Conservation (phyloP, 78 protist genomes). For the Monosiga brevicollis region DNA sequence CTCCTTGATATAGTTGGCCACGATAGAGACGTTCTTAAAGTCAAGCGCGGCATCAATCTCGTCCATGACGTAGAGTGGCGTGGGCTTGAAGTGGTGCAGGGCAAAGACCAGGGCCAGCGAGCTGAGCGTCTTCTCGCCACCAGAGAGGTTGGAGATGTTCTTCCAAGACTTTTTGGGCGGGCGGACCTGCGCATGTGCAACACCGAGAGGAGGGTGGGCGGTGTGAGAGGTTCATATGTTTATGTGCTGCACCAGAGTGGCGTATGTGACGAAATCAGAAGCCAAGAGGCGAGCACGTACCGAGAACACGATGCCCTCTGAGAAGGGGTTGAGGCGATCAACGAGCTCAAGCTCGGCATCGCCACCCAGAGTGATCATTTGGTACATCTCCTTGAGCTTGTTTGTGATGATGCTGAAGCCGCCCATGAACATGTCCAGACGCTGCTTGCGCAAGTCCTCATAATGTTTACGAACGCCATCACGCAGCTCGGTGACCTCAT, state of each 20-base stretch:
- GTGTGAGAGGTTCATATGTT: background rate
- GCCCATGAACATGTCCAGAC: constrained; percentile 91
- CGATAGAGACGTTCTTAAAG: constrained; percentile 85
- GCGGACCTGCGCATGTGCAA: constrained; percentile 24
- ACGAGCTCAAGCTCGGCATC: constrained; percentile 99
- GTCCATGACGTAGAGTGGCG: constrained; percentile 99
- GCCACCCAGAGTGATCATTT: constrained; percentile 97
- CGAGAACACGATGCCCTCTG: constrained; percentile 90
- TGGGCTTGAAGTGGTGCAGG: constrained; percentile 98
- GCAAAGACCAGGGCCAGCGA: constrained; percentile 98
- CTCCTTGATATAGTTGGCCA: constrained; percentile 97
- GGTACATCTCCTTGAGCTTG: constrained; percentile 89
- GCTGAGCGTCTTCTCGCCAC: constrained; percentile 98
- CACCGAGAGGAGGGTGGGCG: background rate
- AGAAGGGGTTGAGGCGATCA: constrained; percentile 94
- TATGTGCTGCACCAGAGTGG: background rate
- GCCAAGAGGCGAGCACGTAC: constrained; percentile 35
- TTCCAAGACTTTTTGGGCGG: constrained; percentile 99
- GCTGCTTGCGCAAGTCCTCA: constrained; percentile 51
- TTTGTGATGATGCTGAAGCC: constrained; percentile 80
- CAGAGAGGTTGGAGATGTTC: constrained; percentile 93
- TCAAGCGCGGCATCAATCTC: constrained; percentile 99
- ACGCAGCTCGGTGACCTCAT: constrained; percentile 41
- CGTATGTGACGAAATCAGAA: background rate
- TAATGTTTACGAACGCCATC: constrained; percentile 40